phyloP scores from a whole-genome alignment of 345 rosid genomes.

The Eucalyptus tenuipes region DNA sequence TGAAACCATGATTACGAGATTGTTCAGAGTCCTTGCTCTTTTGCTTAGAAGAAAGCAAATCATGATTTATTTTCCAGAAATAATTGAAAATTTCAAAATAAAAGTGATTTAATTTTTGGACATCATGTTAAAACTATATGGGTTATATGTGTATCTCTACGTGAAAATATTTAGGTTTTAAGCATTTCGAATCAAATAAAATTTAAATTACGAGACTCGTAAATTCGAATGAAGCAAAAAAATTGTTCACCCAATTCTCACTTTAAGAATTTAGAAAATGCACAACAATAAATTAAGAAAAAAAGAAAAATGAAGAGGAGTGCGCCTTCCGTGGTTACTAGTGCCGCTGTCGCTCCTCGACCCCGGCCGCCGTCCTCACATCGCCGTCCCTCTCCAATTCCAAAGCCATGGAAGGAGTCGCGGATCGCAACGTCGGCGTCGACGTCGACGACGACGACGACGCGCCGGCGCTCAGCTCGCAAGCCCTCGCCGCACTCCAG shows the following conservation, averaged over 20 bases:
- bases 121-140: background rate
- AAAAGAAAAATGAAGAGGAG: background rate
- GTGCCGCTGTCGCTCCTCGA: background rate
- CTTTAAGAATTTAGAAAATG: background rate
- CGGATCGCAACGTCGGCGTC: background rate
- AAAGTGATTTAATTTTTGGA: background rate
- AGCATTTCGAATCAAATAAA: background rate
- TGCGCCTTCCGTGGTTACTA: background rate
- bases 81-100: background rate
- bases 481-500: slow-evolving; percentile 60
- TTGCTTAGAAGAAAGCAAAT: background rate
- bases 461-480: slow-evolving; percentile 58
- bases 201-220: background rate
- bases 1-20: background rate
- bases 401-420: background rate
- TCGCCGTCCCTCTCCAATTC: background rate
- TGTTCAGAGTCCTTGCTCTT: background rate
- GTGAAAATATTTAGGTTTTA: background rate
- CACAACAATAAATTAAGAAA: background rate
- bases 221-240: background rate
- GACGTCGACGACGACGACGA: slow-evolving; percentile 26
- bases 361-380: background rate
- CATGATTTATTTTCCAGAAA: background rate
- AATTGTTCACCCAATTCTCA: background rate
- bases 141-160: background rate